Base-by-base conservation (phyloP, 805 yeast genomes). In the Candida vartiovaarae region DNA sequence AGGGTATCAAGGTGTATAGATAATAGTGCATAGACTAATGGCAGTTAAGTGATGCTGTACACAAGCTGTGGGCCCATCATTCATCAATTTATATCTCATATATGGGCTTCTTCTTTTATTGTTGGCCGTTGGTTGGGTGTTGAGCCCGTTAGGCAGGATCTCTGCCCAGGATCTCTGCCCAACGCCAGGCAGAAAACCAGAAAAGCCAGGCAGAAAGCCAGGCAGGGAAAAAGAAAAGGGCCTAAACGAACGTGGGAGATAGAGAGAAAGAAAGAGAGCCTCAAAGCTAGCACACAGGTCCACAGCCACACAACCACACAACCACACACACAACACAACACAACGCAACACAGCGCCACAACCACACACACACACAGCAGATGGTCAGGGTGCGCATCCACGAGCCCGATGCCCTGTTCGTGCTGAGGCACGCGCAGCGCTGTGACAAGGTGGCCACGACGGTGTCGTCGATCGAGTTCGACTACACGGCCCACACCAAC, bases 361-460 rank as follows among this genome's bases (percentile, higher is more conserved):
- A 15, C 20, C 20, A 15, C 20, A 15, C 20, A 15, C 20, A 15
- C 20, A 15, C 30, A 28, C 6, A 9, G 30, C 8, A 28, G 6
- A 28, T 28, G 30, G 30, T 9, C 9, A 28, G 9, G 30, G 30
- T 10, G 7, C 34, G 34, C n/a, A 11, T 32, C 20, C 7, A 32
- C 40, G 37, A 38, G 44, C 42, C 55, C 31, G 57, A 56, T 45
- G 56, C 62, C 29, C 48, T 57, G 8, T 56, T 57, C 26, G 50
- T 57, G 34, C 51, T 57, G 5, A 47, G 62, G 24, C 62, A 57
- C 41, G 62, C 62, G 0, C 60, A 57, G 39, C 32, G 60, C 20
- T 48, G 50, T 10, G 62, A 57, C 34, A 57, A 57, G 43, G 50
- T 58, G 24, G 50, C 61, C 1, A 36, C 56, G 24, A 57, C 61